Percentiles rank a stretch among this genome's conserved stretches.
Conservation (phyloP, 106 monocot genomes). For the Acanthochlamys bracteata region DNA sequence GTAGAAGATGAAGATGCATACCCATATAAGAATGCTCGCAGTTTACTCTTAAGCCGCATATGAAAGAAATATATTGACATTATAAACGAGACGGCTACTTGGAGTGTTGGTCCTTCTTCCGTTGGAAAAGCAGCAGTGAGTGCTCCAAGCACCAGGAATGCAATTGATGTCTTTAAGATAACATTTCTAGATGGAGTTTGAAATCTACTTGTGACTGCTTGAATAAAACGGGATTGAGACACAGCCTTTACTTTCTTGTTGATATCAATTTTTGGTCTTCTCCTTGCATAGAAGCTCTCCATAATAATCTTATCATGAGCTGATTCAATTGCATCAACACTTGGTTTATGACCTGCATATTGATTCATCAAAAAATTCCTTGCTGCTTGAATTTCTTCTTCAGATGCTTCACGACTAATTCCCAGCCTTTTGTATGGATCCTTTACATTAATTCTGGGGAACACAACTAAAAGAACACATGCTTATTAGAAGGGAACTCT, state of each 20-base stretch:
- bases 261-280: constrained; percentile 78
- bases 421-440: constrained; percentile 88
- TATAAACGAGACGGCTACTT: constrained; percentile 82
- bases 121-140: constrained; percentile 88
- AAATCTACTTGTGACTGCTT: constrained; percentile 72
- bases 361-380: constrained; percentile 78
- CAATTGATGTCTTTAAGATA: constrained; percentile 60
- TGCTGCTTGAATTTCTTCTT: constrained; percentile 98
- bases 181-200: constrained; percentile 48
- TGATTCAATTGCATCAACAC: constrained; percentile 92
- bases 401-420: constrained; percentile 83
- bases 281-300: constrained; percentile 75
- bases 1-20: constrained; percentile 25
- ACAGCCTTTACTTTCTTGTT: constrained; percentile 77
- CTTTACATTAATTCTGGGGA: constrained; percentile 80
- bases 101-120: constrained; percentile 96
- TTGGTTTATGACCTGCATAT: constrained; percentile 80
- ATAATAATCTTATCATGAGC: constrained; percentile 95
- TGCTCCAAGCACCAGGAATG: constrained; percentile 58
- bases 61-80: constrained; percentile 80
- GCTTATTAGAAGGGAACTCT: neutral
- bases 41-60: constrained; percentile 44
- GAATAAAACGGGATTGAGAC: constrained; percentile 57
- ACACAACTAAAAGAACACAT: constrained; percentile 44
- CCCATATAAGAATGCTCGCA: constrained; percentile 79